Evolutionary conservation across 495 filamentous ascomycete genomes (phyloP), one percentile per base, ranked within the genome.

Genomic region (Penicillium steckii): DNA sequence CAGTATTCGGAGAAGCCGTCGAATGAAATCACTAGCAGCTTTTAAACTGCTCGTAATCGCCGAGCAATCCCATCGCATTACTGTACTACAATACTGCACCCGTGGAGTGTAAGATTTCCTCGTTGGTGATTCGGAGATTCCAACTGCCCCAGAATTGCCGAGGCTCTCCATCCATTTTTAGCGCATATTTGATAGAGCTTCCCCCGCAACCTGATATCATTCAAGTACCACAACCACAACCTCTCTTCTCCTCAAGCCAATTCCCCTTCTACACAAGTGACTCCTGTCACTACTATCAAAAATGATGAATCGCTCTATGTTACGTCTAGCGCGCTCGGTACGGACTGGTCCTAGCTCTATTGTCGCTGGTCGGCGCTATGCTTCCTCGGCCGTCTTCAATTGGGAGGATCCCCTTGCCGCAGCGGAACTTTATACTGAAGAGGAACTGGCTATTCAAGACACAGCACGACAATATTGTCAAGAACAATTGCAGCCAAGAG

Each of bases 391-490:
- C 30, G 64, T 75, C 12, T 97, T 97, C 69, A 82, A 93, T 67
- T 98, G 94, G 95, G 80, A 95, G 64, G 95, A 98, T 66, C 94
- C 94, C 10, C 77, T 97, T 29, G 79, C 74, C 23, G 78, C 87
- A 9, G 83, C 82, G 53, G 86, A 82, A 53, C 70, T 93, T 22
- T 83, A 88, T 56, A 95, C 90, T 9, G 87, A 92, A 60, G 95
- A 98, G 49, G 94, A 98, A 68, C 61, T 92, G 56, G 90, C 91
- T 9, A 88, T 97, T 45, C 79, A 87, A 22, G 91, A 96, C 53
- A 96, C 88, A 1, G 91, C 92, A 21, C 84, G 91, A 58, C 78
- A 88, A 48, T 98, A 97, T 63, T 97, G 92, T 68, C 95, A 97
- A 71, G 92, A 96, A 56, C 82, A 79, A 47, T 71, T 98, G 66